Conservation (phyloP, 2,329 filamentous ascomycete species). For the Colletotrichum eremochloae region DNA sequence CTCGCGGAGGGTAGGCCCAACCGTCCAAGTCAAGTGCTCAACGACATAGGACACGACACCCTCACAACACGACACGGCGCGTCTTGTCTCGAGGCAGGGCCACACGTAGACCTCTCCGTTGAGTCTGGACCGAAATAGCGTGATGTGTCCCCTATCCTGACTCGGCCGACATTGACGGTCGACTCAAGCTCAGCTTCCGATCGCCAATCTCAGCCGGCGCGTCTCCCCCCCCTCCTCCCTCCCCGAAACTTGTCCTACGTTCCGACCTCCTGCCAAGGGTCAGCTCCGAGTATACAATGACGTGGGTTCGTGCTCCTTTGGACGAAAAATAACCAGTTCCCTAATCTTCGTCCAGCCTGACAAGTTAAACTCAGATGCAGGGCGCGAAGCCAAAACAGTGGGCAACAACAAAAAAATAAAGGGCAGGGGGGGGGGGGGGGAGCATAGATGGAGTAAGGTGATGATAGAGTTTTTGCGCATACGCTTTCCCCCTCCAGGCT, state of each 20-base stretch:
- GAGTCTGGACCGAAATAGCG: not conserved
- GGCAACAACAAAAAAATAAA: not conserved
- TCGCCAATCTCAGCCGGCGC: too few relatives aligned
- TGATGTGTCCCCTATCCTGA: constrained; percentile 12
- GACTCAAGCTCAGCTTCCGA: constrained; percentile 13
- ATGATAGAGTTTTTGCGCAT: constrained; percentile 31
- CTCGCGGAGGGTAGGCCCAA: not conserved
- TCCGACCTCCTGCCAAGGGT: not conserved
- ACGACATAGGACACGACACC: not conserved
- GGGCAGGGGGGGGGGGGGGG: not conserved
- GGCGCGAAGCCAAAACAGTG: constrained; percentile 14
- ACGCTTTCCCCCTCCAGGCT: not conserved
- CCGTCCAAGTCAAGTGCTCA: not conserved
- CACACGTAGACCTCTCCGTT: not conserved
- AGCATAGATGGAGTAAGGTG: not conserved
- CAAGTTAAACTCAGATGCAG: constrained; percentile 1
- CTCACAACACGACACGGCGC: not conserved
- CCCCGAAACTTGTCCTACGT: too few relatives aligned
- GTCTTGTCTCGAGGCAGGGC: constrained; percentile 10
- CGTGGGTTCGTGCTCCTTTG: constrained; percentile 32
- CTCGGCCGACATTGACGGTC: not conserved
- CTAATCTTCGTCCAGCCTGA: constrained; percentile 6
- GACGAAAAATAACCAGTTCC: constrained; percentile 19
- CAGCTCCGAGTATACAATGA: constrained; percentile 19
- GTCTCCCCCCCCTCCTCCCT: too few relatives aligned